phyloP scores from a whole-genome alignment of 129 eudicot species.

The carrot (Daucus carota) region DNA sequence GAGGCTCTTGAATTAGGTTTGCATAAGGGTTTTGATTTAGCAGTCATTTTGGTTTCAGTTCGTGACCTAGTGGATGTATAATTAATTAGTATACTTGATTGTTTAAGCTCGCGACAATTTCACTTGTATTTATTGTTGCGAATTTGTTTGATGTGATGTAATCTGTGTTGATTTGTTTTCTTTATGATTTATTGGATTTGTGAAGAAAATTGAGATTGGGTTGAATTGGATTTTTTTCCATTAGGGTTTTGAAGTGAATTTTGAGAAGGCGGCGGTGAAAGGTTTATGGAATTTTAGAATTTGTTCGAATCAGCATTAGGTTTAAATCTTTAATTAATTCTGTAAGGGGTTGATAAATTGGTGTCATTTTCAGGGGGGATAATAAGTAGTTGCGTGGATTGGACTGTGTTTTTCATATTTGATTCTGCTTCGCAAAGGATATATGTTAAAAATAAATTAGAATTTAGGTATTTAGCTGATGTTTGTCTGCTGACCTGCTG shows the following conservation, averaged over 20 bases:
- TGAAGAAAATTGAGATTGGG: neutral
- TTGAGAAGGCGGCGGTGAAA: neutral
- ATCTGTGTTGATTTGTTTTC: neutral
- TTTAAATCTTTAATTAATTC: neutral
- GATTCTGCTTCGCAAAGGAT: neutral
- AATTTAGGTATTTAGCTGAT: neutral
- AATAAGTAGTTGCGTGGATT: no score
- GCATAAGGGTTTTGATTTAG: neutral
- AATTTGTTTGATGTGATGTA: neutral
- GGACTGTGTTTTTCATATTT: neutral
- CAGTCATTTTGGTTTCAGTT: neutral
- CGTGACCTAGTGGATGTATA: neutral
- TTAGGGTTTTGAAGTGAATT: neutral
- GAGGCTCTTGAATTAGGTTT: neutral
- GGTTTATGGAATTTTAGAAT: neutral
- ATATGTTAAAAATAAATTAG: neutral
- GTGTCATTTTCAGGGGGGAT: neutral
- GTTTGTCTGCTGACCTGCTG: neutral
- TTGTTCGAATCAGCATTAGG: neutral
- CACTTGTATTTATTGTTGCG: neutral
- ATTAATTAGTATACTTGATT: neutral
- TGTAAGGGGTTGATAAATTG: neutral
- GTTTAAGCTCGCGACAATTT: neutral
- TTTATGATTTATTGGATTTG: neutral
- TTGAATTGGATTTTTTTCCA: neutral